Base-by-base conservation (phyloP, 192 early-diverging fungal genomes). In the Linnemannia hyalina region DNA sequence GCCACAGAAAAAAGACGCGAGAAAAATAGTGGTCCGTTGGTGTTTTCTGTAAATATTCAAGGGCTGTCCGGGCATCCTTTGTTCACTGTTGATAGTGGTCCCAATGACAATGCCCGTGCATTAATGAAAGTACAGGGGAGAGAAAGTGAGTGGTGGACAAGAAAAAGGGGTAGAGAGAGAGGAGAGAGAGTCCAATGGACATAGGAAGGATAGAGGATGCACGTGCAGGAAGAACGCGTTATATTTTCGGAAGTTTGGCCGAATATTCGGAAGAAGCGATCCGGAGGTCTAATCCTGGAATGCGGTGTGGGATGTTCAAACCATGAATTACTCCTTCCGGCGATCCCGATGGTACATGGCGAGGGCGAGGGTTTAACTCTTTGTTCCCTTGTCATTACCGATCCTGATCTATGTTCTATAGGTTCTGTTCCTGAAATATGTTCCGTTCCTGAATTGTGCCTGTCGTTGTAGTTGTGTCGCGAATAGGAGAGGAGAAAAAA, bases 231-330 rank as follows among this genome's bases (percentile, higher is more conserved):
- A 3, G 57, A 10, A 65, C 60, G 60, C 60, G 60, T 32, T 65
- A 32, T 65, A 29, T 26, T 65, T 60, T 65, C 29, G 60, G 60
- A 65, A 65, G 60, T 65, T 65, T 65, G 26, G 60, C 60, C 60
- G 26, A 65, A 65, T 29, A 65, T 65, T 65, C 60, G 60, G 60
- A 65, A 65, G 60, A 65, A 29, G 60, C 60, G 60, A 65, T 65
- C 60, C 60, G 60, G 55, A 65, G 60, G 60, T 32, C n/a, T 29
- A 65, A 65, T 65, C 60, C n/a, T 65, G 60, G 60, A 15, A 65
- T 32, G 32, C 29, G 26, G 9, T 29, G 1, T 29, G 60, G 20
- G 52, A 20, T 20, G 29, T 32, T 32, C 26, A 52, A 3, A 52
- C 18, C 15, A 52, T 52, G 49, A 52, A 52, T 65, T 32, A 32